Conservation (phyloP, 192 early-diverging fungal species). For the Mortierella claussenii region DNA sequence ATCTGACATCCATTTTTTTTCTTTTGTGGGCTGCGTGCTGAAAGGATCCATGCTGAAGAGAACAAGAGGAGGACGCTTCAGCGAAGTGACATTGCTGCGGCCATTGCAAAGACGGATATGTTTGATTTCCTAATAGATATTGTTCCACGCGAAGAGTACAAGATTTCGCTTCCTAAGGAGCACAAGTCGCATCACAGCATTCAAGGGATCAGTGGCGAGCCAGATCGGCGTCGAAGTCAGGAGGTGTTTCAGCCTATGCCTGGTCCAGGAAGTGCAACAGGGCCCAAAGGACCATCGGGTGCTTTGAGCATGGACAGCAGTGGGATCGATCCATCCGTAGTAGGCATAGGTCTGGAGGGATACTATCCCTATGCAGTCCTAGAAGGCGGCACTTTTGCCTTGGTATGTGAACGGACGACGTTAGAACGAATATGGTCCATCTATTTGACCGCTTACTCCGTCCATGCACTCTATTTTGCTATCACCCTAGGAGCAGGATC, state of each 20-base stretch:
- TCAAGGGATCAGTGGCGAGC: neutral
- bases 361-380: slow-evolving; percentile 33
- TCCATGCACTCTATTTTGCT: slow-evolving; percentile 1
- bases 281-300: slow-evolving; percentile 15
- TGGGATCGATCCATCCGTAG: neutral
- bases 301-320: slow-evolving; percentile 4
- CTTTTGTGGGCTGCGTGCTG: neutral
- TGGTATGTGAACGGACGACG: slow-evolving; percentile 40
- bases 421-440: too few relatives aligned
- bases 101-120: slow-evolving; percentile 90
- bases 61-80: slow-evolving; percentile 97
- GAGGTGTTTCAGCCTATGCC: slow-evolving; percentile 37
- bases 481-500: neutral
- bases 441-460: too few relatives aligned
- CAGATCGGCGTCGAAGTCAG: slow-evolving; percentile 31
- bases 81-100: slow-evolving; percentile 88
- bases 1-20: too few relatives aligned
- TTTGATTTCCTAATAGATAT: slow-evolving; percentile 99
- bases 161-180: slow-evolving; percentile 55
- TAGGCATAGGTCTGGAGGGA: slow-evolving; percentile 9
- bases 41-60: slow-evolving; percentile 93
- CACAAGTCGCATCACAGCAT: slow-evolving; percentile 26
- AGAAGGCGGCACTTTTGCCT: slow-evolving; percentile 14
- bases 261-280: slow-evolving; percentile 6
- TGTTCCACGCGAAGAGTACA: slow-evolving; percentile 88